Percentiles rank a stretch among this genome's conserved stretches.
phyloP scores from a whole-genome alignment of 1,284 basidiomycete genomes.

The Leccinum griseonigrum region DNA sequence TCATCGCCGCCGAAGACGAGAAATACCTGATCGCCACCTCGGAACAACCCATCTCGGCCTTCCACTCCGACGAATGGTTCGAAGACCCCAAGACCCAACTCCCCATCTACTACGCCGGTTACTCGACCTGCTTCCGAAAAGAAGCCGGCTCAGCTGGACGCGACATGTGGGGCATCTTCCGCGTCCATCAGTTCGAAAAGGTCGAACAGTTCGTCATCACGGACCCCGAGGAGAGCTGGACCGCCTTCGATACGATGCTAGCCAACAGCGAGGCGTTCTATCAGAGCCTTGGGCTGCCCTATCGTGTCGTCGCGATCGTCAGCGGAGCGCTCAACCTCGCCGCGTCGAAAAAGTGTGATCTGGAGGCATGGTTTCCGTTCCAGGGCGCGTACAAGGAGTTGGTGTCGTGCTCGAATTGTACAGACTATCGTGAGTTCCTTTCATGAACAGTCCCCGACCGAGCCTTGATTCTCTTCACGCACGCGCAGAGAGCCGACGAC shows the following conservation, averaged over 20 bases:
- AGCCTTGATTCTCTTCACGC: neutral
- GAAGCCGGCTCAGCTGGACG: constrained; percentile 96
- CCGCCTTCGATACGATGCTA: constrained; percentile 91
- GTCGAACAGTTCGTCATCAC: constrained; percentile 97
- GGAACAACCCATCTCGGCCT: constrained; percentile 96
- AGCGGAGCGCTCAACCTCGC: constrained; percentile 96
- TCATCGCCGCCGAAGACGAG: constrained; percentile 89
- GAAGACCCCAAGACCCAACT: constrained; percentile 89
- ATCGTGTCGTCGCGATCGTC: constrained; percentile 94
- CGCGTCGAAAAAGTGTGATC: constrained; percentile 94
- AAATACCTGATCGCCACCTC: constrained; percentile 99
- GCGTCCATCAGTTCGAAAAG: constrained; percentile 99
- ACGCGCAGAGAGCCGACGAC: constrained; percentile 74
- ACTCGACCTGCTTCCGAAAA: constrained; percentile 98
- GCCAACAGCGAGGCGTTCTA: constrained; percentile 92
- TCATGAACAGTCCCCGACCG: neutral
- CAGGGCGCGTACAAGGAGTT: constrained; percentile 96
- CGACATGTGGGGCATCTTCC: constrained; percentile 99
- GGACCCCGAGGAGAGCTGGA: constrained; percentile 92
- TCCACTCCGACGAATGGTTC: constrained; percentile 97
- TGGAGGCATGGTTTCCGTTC: constrained; percentile 99
- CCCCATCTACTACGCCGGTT: constrained; percentile 83
- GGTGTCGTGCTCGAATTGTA: constrained; percentile 91
- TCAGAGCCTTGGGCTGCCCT: constrained; percentile 88
- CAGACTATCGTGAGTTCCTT: constrained; percentile 81